phyloP scores from a whole-genome alignment of 73 alveolate genomes.

The Halteria grandinella region DNA sequence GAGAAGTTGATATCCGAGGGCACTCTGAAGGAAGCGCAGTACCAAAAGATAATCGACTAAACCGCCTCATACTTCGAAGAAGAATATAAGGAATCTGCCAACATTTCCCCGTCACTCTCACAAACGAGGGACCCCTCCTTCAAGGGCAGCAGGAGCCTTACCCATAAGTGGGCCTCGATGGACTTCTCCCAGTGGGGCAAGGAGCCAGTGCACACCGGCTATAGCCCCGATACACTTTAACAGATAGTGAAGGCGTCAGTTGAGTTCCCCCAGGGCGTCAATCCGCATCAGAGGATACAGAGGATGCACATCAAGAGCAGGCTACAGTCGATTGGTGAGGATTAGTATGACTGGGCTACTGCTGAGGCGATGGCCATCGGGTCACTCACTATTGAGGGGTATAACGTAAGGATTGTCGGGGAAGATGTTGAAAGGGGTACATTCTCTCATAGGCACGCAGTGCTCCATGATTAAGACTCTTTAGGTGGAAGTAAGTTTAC shows the following conservation, averaged over 20 bases:
- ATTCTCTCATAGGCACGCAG: conserved; percentile 83
- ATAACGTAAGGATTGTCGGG: conserved; percentile 77
- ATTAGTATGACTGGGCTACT: conserved; percentile 81
- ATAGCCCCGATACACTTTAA: conserved; percentile 32
- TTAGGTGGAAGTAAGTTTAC: conserved; percentile 43
- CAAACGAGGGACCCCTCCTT: conserved; percentile 58
- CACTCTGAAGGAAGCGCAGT: conserved; percentile 53
- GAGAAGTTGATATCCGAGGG: conserved; percentile 69
- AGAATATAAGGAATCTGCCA: conserved; percentile 71
- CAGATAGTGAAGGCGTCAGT: conserved; percentile 74
- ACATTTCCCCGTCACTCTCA: conserved; percentile 58
- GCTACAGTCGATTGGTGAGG: conserved; percentile 59
- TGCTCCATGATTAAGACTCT: conserved; percentile 69
- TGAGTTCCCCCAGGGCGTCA: conserved; percentile 62
- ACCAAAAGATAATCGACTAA: conserved; percentile 62
- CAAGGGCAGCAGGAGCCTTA: conserved; percentile 74
- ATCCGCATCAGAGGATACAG: conserved; percentile 73
- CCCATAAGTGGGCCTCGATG: conserved; percentile 79
- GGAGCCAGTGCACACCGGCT: conserved; percentile 67
- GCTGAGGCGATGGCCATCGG: conserved; percentile 93
- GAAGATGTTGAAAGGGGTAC: conserved; percentile 91
- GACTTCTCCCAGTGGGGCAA: conserved; percentile 68
- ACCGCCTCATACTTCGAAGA: conserved; percentile 65
- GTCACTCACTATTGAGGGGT: conserved; percentile 79
- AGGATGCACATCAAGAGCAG: conserved; percentile 75